Evolutionary conservation across 2,329 filamentous ascomycete genomes (phyloP), one percentile per base, ranked within the genome.

Genomic region (Exophiala spinifera): DNA sequence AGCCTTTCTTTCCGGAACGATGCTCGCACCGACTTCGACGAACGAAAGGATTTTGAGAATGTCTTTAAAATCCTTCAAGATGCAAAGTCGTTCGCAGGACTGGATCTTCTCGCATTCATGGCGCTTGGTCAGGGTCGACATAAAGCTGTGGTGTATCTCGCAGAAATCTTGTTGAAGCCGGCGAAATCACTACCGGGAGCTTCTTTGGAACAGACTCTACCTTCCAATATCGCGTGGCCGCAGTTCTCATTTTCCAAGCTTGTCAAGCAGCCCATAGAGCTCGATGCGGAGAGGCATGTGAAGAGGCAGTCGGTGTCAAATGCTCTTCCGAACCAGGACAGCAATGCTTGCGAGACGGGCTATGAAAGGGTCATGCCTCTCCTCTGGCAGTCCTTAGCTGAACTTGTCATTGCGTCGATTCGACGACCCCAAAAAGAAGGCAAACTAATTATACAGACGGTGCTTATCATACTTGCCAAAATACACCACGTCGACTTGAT

Each of bases 401-500:
- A 60, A 17, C 68, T 78, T 48, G 66, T 76, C 17, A 59, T 76
- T n/a, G 61, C 67, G 39, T 71, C 74, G 47, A 67, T 72, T n/a
- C 69, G 74, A 59, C 57, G 61, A 11, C 53, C 67, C 3, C 49
- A 64, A 3, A 65, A 66, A 17, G 64, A 74, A 51, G 67, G 69
- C 5, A 67, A 69, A 42, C 36, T 65, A 11, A 69, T 71, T 37
- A 77, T 78, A 74, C 70, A 70, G 48, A 70, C 69, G 47, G 73
- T 77, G 6, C 70, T 72, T 57, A 72, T 69, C 23, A 68, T 73
- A 25, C 64, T 78, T 55, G 76, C 72, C 39, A 71, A 71, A 44
- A 61, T 78, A 43, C 76, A 78, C 53, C 73, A 75, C 61, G 63
- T 72, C 10, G 73, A 67, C 44, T 65, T 71, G 48, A 67, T 78